These are phyloP conservation scores for Cyberlindnera subsufficiens DNA, from an alignment of 805 yeast species.

Conservation along the genomic window DNA sequence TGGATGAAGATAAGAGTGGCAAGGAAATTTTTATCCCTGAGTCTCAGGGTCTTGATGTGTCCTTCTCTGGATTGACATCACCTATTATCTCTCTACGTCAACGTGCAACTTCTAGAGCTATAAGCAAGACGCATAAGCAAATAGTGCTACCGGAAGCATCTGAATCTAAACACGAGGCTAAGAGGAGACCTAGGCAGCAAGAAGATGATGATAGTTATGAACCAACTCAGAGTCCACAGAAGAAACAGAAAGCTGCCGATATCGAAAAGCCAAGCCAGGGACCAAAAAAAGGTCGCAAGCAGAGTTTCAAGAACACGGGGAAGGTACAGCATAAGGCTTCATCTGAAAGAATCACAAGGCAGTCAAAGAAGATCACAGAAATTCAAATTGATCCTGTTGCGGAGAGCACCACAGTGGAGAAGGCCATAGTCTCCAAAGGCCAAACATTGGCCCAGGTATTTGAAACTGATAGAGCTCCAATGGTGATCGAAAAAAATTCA, in stretches of 20 bases:
- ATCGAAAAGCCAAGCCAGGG: neutral
- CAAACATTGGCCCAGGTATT: neutral
- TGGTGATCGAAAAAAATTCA: neutral
- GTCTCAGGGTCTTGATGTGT: slow-evolving; percentile 6
- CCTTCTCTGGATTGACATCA: slow-evolving; percentile 14
- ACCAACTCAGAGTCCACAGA: neutral
- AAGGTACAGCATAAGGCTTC: neutral
- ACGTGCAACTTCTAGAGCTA: slow-evolving; percentile 4
- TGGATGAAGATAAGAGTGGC: slow-evolving; percentile 1
- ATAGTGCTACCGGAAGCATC: neutral
- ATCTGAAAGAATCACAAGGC: neutral
- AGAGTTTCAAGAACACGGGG: neutral
- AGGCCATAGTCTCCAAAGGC: neutral
- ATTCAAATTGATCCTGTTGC: slow-evolving; percentile 1
- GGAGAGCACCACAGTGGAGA: slow-evolving; percentile 1
- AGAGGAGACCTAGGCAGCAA: neutral
- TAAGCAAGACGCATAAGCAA: neutral
- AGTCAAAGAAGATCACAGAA: neutral
- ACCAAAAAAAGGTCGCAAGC: neutral
- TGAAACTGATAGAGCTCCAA: neutral
- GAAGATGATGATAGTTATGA: neutral
- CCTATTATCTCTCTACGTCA: slow-evolving; percentile 8
- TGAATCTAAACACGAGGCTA: too few species aligned
- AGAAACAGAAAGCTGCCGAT: neutral
- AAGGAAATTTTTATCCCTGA: slow-evolving; percentile 2